Evolutionary conservation across 805 yeast species (phyloP), one percentile per base, ranked within the genome.

Genomic region (Wickerhamiella azyma): DNA sequence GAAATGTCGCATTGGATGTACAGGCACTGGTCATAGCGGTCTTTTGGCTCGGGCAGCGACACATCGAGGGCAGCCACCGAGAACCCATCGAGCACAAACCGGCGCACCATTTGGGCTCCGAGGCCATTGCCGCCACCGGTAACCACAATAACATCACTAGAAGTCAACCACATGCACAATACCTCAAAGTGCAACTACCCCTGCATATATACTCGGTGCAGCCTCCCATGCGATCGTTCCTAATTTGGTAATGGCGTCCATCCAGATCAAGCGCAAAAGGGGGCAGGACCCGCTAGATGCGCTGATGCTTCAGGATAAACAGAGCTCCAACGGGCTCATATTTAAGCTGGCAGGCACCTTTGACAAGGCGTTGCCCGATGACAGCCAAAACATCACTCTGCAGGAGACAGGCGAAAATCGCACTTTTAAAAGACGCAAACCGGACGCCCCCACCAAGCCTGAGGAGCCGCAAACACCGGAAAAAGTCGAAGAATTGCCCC

Each of bases 221-320:
- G 16, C 33, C 8, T 14, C 14, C 16, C n/a, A 13, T 28, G n/a
- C 30, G 30, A 28, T 3, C n/a, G 3, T 28, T 28, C 30, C 33
- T 30, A 13, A 11, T 30, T 30, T 10, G 33, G 33, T 33, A 24
- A 41, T 41, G 54, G 49, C 56, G 50, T 50, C 48, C 21, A 77
- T 89, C 37, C 72, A 96, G 49, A 82, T 89, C 59, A 89, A 92
- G 63, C 72, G 97, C 48, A 81, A 81, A 57, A 71, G 96, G 49
- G 79, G 76, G 45, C 92, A 85, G 56, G 96, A 85, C 53, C 94
- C 96, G 2, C 68, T 89, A 19, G 85, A 83, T 54, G 94, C 96
- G 1, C 69, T 88, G 55, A 48, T 55, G 26, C 46, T 54, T 6
- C 45, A 50, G 14, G 48, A 46, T 9, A 53, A 57, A 37, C 51